Evolutionary conservation across 257 asterid genomes (phyloP).

Genomic region (Verbascum thapsus): DNA sequence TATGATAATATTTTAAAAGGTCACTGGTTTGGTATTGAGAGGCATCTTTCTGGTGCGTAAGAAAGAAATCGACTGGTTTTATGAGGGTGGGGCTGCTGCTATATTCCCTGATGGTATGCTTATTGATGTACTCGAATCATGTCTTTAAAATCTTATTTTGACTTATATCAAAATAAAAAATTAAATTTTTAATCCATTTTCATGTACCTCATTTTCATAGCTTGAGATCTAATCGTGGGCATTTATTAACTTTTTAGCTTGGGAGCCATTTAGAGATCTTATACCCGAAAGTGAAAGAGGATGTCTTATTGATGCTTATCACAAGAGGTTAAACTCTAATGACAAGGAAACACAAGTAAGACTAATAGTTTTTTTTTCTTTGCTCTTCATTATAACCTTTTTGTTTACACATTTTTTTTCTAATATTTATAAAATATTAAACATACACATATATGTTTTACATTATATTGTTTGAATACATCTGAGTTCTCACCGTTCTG

Average conservation of each 20-base stretch:
- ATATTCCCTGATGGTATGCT: constrained; percentile 90
- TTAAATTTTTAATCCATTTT: not conserved
- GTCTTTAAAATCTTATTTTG: not conserved
- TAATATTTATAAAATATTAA: too few relatives aligned
- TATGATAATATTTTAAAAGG: constrained; percentile 46
- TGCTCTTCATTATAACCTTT: constrained; percentile 25
- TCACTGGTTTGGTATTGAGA: constrained; percentile 86
- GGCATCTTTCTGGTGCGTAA: constrained; percentile 91
- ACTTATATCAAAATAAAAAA: too few relatives aligned
- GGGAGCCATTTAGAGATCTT: constrained; percentile 95
- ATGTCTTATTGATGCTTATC: constrained; percentile 77
- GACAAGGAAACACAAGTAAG: constrained; percentile 87
- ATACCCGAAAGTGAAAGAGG: constrained; percentile 92
- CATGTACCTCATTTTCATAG: not conserved
- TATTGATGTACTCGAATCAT: not conserved
- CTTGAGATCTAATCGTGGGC: constrained; percentile 17
- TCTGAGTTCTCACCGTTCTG: not conserved
- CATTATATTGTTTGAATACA: too few relatives aligned
- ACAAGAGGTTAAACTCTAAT: constrained; percentile 81
- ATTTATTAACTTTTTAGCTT: constrained; percentile 49
- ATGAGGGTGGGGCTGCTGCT: constrained; percentile 99
- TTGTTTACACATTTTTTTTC: constrained; percentile 15
- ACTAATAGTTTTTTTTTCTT: constrained; percentile 24
- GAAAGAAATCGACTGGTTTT: constrained; percentile 97
- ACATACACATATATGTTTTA: too few relatives aligned